Evolutionary conservation across 768 basidiomycete species (phyloP).

Genomic region (Russula foetens): DNA sequence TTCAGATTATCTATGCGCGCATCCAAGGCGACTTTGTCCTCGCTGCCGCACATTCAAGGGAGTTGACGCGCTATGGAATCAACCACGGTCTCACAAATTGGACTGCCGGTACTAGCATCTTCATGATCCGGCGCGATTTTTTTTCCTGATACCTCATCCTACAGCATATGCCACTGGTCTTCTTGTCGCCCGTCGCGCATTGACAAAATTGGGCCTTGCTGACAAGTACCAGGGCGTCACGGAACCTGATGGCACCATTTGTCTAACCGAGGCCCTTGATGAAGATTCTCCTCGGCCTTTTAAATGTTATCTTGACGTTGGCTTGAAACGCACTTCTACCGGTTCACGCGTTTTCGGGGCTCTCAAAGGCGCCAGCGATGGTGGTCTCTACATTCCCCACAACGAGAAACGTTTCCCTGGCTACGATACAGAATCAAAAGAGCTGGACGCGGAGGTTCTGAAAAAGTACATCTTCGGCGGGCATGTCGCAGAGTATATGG

Average conservation of each 20-base stretch:
- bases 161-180: conserved; percentile 95
- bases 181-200: conserved; percentile 87
- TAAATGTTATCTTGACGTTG: conserved; percentile 98
- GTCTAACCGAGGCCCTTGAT: conserved; percentile 76
- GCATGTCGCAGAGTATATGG: conserved; percentile 99
- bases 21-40: conserved; percentile 95
- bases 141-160: not conserved
- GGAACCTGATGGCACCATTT: conserved; percentile 84
- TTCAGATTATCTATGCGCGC: conserved; percentile 94
- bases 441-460: conserved; percentile 87
- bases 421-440: conserved; percentile 87
- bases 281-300: conserved; percentile 98
- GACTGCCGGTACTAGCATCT: conserved; percentile 62
- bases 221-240: conserved; percentile 95
- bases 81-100: conserved; percentile 98
- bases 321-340: conserved; percentile 95
- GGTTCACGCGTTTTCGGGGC: conserved; percentile 97
- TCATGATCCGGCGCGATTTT: not conserved
- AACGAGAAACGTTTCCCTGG: conserved; percentile 98
- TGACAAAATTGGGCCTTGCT: conserved; percentile 90
- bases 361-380: conserved; percentile 96
- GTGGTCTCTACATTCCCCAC: conserved; percentile 97
- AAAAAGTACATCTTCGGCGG: conserved; percentile 98
- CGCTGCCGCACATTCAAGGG: conserved; percentile 77
- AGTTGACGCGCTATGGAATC: conserved; percentile 94